Evolutionary conservation across 768 basidiomycete genomes (phyloP), one percentile per base, ranked within the genome.

Genomic region (Phylloporus arenicola): DNA sequence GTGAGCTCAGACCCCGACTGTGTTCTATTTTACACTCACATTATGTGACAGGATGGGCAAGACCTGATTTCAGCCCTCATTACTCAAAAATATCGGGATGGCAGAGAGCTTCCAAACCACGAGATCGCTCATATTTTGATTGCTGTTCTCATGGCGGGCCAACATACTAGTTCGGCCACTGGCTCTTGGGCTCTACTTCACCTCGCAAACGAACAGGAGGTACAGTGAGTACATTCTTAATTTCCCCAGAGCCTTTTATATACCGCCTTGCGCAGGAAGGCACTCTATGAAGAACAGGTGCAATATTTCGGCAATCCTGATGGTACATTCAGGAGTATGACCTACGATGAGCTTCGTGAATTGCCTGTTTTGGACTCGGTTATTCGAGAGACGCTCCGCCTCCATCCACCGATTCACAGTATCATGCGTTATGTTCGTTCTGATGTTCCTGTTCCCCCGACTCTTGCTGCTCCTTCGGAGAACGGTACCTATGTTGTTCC

Each of bases 91-190:
- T 98, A 99, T 72, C 87, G 88, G 55, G 77, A 80, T 58, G 96
- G 96, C 49, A 75, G 78, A 40, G 64, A 75, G 2, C 76, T 98
- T 35, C 78, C 76, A 53, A 93, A 99, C 63, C 84, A 88, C 57
- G 92, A 98, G 68, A 87, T 98, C 52, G 93, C 96, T 0, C 96
- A 98, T 65, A 94, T 99, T 64, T 84, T 99, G 86, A 99, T 97
- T 62, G 96, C 96, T 14, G 80, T 99, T 41, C 83, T 99, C 56
- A 98, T 99, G 96, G 96, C 96, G 39, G 96, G 96, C 34, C 96
- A 99, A 72, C 96, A 99, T 70, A 99, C 96, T 0, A 91, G 88
- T 59, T 96, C 96, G 13, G 86, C 96, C 2, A 86, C 91, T 19
- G 84, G 84, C 29, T 86, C 92, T 10, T 99, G 96, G 96, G 66